These are phyloP conservation scores for Diutina mesorugosa DNA, from an alignment of 1,139 yeast genomes.

Conservation along the genomic window DNA sequence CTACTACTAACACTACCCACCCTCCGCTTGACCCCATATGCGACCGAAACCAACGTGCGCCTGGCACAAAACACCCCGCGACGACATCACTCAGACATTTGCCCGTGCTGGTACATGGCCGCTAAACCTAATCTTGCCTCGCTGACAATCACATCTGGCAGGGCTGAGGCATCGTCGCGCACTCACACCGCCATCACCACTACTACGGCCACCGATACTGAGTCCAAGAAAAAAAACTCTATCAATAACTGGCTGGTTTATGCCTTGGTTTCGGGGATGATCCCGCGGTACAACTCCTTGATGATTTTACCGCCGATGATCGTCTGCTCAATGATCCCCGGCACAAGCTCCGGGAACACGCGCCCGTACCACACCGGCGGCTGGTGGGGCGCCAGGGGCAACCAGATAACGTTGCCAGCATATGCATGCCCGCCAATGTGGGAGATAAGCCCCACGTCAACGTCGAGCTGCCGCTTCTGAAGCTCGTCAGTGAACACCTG, in stretches of 20 bases:
- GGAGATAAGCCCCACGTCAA: slow-evolving; percentile 43
- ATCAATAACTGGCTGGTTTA: too few relatives aligned
- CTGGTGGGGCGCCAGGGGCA: slow-evolving; percentile 24
- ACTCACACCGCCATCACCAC: background rate
- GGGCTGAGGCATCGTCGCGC: background rate
- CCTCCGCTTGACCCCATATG: background rate
- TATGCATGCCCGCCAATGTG: slow-evolving; percentile 73
- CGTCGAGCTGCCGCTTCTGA: slow-evolving; percentile 12
- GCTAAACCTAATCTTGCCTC: background rate
- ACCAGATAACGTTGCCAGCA: slow-evolving; percentile 61
- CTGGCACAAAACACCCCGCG: background rate
- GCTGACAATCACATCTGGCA: background rate
- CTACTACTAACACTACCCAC: background rate
- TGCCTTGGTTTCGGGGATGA: too few relatives aligned
- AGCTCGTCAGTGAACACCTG: slow-evolving; percentile 37
- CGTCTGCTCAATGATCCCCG: slow-evolving; percentile 49
- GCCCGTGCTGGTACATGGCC: background rate
- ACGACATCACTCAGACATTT: background rate
- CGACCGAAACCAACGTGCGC: background rate
- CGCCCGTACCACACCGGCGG: slow-evolving; percentile 61
- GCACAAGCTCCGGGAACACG: slow-evolving; percentile 51
- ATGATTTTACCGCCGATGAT: slow-evolving; percentile 34
- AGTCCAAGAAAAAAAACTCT: too few relatives aligned
- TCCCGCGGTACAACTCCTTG: slow-evolving; percentile 41
- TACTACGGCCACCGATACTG: too few relatives aligned